These are phyloP conservation scores for Daucus carota DNA, from an alignment of 129 eudicot species.

Conservation along the genomic window DH1_v3.0 NC_030383.2:1486001-1486500, in stretches of 20 bases:
- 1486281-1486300: background rate
- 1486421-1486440: slow-evolving; percentile 55
- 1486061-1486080: background rate
- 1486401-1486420: slow-evolving; percentile 93
- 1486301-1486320: slow-evolving; percentile 11
- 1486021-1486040: background rate
- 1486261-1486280: background rate
- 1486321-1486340: slow-evolving; percentile 38
- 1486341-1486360: slow-evolving; percentile 28
- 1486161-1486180: background rate
- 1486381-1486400: slow-evolving; percentile 92
- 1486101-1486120: background rate
- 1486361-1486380: slow-evolving; percentile 39
- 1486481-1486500: slow-evolving; percentile 40
- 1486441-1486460: slow-evolving; percentile 41
- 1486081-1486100: background rate
- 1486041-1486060: background rate
- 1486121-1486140: background rate
- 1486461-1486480: slow-evolving; percentile 26
- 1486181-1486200: background rate
- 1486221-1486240: background rate
- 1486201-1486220: background rate
- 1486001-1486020: background rate
- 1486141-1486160: background rate
- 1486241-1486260: background rate